A percentile compares a stretch with the other conserved stretches of the same genome.
phyloP scores from a whole-genome alignment of 345 rosid species.

The Ailanthus altissimus region DNA sequence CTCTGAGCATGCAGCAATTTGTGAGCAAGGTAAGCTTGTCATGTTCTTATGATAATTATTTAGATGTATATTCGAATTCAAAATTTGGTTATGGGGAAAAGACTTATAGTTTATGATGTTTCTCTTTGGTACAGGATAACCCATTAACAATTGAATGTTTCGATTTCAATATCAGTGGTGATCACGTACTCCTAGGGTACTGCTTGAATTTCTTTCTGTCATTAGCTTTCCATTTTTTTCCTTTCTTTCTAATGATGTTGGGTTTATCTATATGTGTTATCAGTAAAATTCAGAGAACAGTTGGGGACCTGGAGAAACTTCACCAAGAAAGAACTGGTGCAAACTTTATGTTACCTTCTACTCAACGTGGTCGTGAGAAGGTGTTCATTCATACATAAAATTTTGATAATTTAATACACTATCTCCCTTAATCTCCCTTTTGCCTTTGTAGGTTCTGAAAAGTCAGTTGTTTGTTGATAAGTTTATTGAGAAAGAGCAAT shows the following conservation, averaged over 20 bases:
- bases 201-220: conserved; percentile 5
- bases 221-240: not conserved
- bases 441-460: conserved; percentile 53
- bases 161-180: conserved; percentile 76
- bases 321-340: conserved; percentile 45
- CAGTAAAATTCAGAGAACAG: conserved; percentile 71
- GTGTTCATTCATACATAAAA: conserved; percentile 32
- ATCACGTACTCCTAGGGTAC: conserved; percentile 74
- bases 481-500: conserved; percentile 60
- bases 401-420: conserved; percentile 7
- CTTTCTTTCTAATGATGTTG: not conserved
- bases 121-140: conserved; percentile 49
- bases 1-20: conserved; percentile 75
- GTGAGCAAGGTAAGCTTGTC: conserved; percentile 70
- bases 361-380: conserved; percentile 53
- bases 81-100: not conserved
- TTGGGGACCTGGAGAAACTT: conserved; percentile 65
- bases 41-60: not conserved
- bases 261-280: conserved; percentile 21
- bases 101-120: not conserved
- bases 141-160: conserved; percentile 84
- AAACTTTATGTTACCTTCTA: conserved; percentile 48
- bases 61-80: not conserved
- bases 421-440: conserved; percentile 6
- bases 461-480: conserved; percentile 76